These are phyloP conservation scores for Cordia subcordata DNA, from an alignment of 257 asterid species.

Conservation along the genomic window DNA sequence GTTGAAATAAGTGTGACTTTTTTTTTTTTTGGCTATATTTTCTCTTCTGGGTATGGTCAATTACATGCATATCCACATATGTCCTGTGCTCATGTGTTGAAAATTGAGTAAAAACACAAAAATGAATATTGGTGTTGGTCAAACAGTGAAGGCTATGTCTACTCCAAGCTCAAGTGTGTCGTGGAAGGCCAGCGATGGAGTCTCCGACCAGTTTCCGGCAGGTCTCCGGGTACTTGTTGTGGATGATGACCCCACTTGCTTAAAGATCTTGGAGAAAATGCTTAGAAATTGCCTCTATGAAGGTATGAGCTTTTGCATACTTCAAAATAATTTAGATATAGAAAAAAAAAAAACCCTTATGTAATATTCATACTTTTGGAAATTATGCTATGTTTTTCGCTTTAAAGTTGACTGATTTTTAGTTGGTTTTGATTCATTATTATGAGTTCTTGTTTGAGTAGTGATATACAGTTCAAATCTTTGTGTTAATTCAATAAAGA, in stretches of 20 bases:
- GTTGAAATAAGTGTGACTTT: neutral
- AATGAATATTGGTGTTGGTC: constrained; percentile 1
- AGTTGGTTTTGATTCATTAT: too few relatives aligned
- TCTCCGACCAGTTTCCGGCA: constrained; percentile 39
- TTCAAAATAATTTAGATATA: neutral
- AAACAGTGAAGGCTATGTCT: neutral
- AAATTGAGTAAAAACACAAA: neutral
- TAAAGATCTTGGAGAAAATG: constrained; percentile 49
- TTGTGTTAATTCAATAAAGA: too few relatives aligned
- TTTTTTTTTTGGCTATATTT: neutral
- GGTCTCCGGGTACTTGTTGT: constrained; percentile 69
- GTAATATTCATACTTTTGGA: neutral
- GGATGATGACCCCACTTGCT: constrained; percentile 59
- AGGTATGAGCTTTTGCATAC: constrained; percentile 25
- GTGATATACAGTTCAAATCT: too few relatives aligned
- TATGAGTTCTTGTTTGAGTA: too few relatives aligned
- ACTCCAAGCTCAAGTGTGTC: neutral
- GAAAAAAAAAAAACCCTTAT: too few relatives aligned
- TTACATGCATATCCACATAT: neutral
- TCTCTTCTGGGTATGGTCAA: neutral
- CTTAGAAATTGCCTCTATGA: constrained; percentile 62
- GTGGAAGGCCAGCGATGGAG: neutral
- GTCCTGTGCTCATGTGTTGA: neutral
- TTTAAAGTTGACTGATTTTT: too few relatives aligned
- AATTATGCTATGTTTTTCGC: too few relatives aligned